Conservation (phyloP, 2,329 filamentous ascomycete genomes). For the Trichoderma atroviride region DNA sequence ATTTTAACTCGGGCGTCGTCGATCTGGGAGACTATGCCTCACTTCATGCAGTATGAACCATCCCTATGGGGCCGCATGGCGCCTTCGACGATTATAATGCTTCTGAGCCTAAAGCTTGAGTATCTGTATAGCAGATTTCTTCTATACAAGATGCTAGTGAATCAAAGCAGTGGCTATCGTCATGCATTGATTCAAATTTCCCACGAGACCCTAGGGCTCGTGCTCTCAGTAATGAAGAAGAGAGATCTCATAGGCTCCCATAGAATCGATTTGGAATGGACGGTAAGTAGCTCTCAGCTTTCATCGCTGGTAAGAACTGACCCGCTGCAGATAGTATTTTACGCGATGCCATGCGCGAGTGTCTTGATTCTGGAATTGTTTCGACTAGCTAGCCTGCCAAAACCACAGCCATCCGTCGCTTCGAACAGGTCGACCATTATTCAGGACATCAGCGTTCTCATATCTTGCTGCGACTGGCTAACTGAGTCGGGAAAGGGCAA, state of each 20-base stretch:
- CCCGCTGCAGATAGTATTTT: conserved; percentile 2
- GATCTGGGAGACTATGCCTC: too few relatives aligned
- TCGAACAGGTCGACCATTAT: too few relatives aligned
- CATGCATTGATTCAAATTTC: too few relatives aligned
- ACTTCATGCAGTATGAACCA: too few relatives aligned
- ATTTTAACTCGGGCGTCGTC: too few relatives aligned
- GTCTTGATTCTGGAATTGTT: not conserved
- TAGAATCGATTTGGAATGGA: too few relatives aligned
- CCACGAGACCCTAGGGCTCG: too few relatives aligned
- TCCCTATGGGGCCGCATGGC: not conserved
- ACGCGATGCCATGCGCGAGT: conserved; percentile 9
- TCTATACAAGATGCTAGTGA: not conserved
- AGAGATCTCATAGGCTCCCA: too few relatives aligned
- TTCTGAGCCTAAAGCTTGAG: conserved; percentile 4
- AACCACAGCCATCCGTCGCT: too few relatives aligned
- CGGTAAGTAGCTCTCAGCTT: not conserved
- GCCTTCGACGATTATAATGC: not conserved
- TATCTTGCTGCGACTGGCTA: too few relatives aligned
- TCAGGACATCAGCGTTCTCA: too few relatives aligned
- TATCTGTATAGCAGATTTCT: conserved; percentile 5
- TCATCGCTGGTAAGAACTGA: not conserved
- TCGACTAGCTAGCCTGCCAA: conserved; percentile 2
- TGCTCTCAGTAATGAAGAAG: too few relatives aligned
- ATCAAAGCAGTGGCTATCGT: conserved; percentile 1
- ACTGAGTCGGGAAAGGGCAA: not conserved